phyloP scores from a whole-genome alignment of 306 rosid genomes.

The Cyclanthera cordifolia region DNA sequence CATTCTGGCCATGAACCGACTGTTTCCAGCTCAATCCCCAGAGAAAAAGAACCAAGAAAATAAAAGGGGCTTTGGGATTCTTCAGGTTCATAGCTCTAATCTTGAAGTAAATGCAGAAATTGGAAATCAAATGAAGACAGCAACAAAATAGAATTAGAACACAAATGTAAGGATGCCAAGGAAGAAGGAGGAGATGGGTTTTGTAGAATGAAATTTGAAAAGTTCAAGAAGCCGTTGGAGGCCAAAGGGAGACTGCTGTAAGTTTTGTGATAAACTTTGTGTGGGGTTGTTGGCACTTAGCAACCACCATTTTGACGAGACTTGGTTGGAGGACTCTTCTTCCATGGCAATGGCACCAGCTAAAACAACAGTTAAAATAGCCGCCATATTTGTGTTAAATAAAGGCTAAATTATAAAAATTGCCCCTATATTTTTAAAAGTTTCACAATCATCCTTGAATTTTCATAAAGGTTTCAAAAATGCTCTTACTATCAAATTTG shows the following conservation, averaged over 20 bases:
- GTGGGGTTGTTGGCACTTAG: too few relatives aligned
- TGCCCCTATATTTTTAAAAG: too few relatives aligned
- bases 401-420: too few relatives aligned
- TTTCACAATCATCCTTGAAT: too few relatives aligned
- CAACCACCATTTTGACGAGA: too few relatives aligned
- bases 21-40: conserved; percentile 29
- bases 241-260: neutral
- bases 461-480: too few relatives aligned
- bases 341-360: too few relatives aligned
- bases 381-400: too few relatives aligned
- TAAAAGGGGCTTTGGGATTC: conserved; percentile 12
- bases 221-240: conserved; percentile 7
- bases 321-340: too few relatives aligned
- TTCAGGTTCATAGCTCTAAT: conserved; percentile 20
- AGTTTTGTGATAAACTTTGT: neutral
- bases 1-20: conserved; percentile 36
- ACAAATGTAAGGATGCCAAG: neutral
- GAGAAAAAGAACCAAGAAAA: conserved; percentile 14
- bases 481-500: too few relatives aligned
- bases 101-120: neutral
- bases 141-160: neutral
- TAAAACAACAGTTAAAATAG: too few relatives aligned
- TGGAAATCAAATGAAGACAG: neutral
- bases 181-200: neutral
- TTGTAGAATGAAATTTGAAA: conserved; percentile 4